Percentiles rank a stretch among this genome's conserved stretches.
These are phyloP conservation scores for Phialemoniopsis sp. DNA, from an alignment of 2,329 filamentous ascomycete genomes.

Conservation along the genomic window DNA sequence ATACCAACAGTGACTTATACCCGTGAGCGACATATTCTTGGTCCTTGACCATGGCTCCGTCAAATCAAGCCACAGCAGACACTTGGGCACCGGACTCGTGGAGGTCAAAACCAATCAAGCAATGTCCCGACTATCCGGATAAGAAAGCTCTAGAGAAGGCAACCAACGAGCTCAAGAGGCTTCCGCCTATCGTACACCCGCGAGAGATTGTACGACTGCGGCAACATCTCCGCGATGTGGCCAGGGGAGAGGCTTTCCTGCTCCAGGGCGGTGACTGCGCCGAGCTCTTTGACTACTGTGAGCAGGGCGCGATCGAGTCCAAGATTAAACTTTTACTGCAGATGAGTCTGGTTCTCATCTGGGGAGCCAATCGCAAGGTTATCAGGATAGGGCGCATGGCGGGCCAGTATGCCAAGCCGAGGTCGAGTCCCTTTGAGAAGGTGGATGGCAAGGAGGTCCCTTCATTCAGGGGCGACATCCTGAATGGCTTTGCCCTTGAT, in stretches of 20 bases:
- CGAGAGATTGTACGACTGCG: slow-evolving; percentile 78
- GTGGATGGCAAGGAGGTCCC: slow-evolving; percentile 77
- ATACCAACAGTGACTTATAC: too few relatives aligned
- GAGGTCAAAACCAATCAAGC: slow-evolving; percentile 75
- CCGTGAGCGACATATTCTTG: too few relatives aligned
- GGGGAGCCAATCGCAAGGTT: slow-evolving; percentile 76
- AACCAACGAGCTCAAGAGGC: slow-evolving; percentile 57
- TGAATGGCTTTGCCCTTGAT: slow-evolving; percentile 81
- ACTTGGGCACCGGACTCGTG: slow-evolving; percentile 64
- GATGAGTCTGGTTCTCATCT: slow-evolving; percentile 95
- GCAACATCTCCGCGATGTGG: slow-evolving; percentile 76
- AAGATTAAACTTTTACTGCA: slow-evolving; percentile 96
- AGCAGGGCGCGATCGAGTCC: slow-evolving; percentile 81
- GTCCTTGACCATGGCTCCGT: too few relatives aligned
- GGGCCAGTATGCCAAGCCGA: slow-evolving; percentile 94
- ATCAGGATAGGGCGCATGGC: slow-evolving; percentile 95
- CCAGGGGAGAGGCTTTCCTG: slow-evolving; percentile 85
- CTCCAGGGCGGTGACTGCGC: slow-evolving; percentile 97
- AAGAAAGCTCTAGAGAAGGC: slow-evolving; percentile 53
- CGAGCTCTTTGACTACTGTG: slow-evolving; percentile 96
- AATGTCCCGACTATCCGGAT: slow-evolving; percentile 68
- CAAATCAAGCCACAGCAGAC: background rate
- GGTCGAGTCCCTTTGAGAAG: slow-evolving; percentile 82
- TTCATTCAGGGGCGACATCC: slow-evolving; percentile 90
- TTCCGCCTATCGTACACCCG: slow-evolving; percentile 77